Evolutionary conservation across 108 stramenopile genomes (phyloP), one percentile per base, ranked within the genome.

Genomic region (Nannochloropsis salina): DNA sequence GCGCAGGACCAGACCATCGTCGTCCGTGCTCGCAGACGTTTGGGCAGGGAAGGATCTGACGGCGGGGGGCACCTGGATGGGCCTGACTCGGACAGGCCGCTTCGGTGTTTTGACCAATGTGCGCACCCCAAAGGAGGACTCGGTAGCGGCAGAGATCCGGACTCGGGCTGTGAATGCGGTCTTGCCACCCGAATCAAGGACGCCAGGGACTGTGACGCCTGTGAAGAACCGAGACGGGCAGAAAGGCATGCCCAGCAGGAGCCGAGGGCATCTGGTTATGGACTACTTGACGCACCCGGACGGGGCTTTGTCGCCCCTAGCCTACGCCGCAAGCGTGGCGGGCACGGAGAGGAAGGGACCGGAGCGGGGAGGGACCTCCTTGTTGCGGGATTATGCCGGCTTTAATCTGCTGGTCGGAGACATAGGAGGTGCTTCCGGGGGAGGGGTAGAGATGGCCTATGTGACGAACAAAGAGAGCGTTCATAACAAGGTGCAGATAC

Each of bases 251-350:
- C 20, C 2, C 4, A 74, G 61, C 15, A 74, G n/a, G n/a, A 74
- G 61, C n/a, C 61, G 61, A 74, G 61, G 61, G 61, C 61, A 74
- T 3, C n/a, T 74, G 61, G 61, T 74, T n/a, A n/a, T 74, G n/a
- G 61, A 74, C n/a, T 74, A n/a, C 61, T n/a, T 74, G 3, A n/a
- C 61, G 15, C 3, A 74, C 61, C 61, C 61, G 3, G 61, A 74
- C 8, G 2, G 20, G 20, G n/a, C 15, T n/a, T n/a, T 74, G 20
- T 74, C 8, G 61, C 61, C 61, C 20, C 2, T 74, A 1, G 8
- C 61, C 20, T 74, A 74, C 61, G 61, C 61, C n/a, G 6, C 15
- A 74, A 74, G 61, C 61, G 20, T 74, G 1, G 61, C 61, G 61
- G 15, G 20, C n/a, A 3, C n/a, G 61, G 61, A 15, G 2, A n/a